phyloP scores from a whole-genome alignment of 257 asterid genomes.

The Coffea canephora region DNA sequence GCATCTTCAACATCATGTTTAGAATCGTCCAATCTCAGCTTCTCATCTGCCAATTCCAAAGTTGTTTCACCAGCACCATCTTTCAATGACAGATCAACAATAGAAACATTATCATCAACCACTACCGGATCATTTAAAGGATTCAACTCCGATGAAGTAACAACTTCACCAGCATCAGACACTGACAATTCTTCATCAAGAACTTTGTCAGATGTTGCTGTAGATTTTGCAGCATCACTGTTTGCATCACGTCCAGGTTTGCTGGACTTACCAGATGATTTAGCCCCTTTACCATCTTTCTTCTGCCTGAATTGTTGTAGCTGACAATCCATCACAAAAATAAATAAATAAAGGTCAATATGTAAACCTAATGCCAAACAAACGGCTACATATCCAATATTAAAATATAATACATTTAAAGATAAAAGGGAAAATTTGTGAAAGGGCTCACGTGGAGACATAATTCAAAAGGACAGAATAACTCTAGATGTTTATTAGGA shows the following conservation, averaged over 20 bases:
- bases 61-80: conserved; percentile 35
- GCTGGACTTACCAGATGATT: conserved; percentile 50
- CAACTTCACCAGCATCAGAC: conserved; percentile 28
- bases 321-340: conserved; percentile 34
- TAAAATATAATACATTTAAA: background rate
- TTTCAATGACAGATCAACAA: conserved; percentile 30
- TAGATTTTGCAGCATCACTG: conserved; percentile 31
- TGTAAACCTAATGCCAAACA: background rate
- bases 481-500: too few species aligned
- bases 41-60: conserved; percentile 20
- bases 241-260: conserved; percentile 54
- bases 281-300: conserved; percentile 78
- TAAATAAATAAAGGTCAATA: conserved; percentile 3
- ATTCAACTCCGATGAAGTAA: conserved; percentile 37
- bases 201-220: conserved; percentile 31
- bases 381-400: background rate
- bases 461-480: too few species aligned
- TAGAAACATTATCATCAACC: conserved; percentile 29
- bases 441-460: background rate
- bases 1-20: conserved; percentile 10
- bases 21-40: conserved; percentile 38
- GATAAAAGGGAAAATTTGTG: background rate
- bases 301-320: conserved; percentile 94
- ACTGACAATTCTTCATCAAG: conserved; percentile 43
- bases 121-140: conserved; percentile 31